A percentile compares a stretch with the other conserved stretches of the same genome.
These are phyloP conservation scores for Colletotrichum chrysophilum DNA, from an alignment of 2,329 filamentous ascomycete genomes.

Conservation along the genomic window DNA sequence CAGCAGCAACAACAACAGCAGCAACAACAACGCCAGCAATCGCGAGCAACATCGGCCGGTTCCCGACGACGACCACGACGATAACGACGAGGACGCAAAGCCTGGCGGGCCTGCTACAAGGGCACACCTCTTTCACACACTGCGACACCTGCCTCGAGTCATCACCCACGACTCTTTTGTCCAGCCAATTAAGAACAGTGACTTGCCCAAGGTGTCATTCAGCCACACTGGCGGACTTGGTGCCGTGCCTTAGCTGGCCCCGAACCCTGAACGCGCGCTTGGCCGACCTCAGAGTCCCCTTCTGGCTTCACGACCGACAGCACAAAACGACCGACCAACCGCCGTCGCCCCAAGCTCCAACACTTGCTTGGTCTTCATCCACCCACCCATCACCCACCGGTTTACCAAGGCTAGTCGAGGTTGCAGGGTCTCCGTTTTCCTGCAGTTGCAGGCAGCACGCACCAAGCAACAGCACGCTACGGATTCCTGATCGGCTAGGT, in stretches of 20 bases:
- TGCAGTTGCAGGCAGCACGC: background rate
- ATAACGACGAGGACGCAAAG: background rate
- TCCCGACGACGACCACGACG: background rate
- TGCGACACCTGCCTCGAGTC: background rate
- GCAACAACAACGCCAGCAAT: background rate
- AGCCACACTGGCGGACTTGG: background rate
- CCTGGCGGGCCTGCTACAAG: background rate
- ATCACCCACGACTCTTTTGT: background rate
- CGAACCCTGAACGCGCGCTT: slow-evolving; percentile 3
- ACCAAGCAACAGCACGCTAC: background rate
- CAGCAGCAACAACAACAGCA: background rate
- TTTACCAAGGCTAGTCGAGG: background rate
- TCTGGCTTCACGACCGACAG: slow-evolving; percentile 17
- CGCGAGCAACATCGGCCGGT: background rate
- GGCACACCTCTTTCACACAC: background rate
- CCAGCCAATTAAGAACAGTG: background rate
- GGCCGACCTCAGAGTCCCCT: slow-evolving; percentile 1
- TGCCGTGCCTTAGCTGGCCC: background rate
- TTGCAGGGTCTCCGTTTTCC: slow-evolving; percentile 8
- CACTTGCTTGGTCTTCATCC: background rate
- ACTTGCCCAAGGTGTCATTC: background rate
- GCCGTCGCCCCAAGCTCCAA: slow-evolving; percentile 4
- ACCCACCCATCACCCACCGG: background rate
- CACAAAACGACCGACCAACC: slow-evolving; percentile 9
- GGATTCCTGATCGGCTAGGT: background rate